Conservation (phyloP, 352 stramenopile species). For the Elongisporangium undulatum region DNA sequence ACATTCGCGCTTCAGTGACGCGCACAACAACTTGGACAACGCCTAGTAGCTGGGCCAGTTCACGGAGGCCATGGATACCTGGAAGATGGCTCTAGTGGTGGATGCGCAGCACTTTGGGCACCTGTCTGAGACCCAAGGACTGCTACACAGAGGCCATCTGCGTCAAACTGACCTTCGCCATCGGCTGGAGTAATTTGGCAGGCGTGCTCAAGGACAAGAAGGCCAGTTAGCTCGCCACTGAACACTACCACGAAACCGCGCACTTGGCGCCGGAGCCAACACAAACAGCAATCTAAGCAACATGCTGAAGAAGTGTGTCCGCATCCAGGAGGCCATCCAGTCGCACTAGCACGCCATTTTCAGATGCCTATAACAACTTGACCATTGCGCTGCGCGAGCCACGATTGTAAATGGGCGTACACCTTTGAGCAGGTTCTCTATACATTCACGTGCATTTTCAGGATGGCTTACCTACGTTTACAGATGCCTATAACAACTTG, state of each 20-base stretch:
- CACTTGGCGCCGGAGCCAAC: constrained; percentile 71
- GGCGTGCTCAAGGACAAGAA: constrained; percentile 89
- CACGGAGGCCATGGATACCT: constrained; percentile 91
- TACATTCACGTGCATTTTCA: too few species aligned
- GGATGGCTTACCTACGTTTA: too few species aligned
- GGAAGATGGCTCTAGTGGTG: constrained; percentile 91
- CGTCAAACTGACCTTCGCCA: constrained; percentile 86
- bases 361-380: constrained; percentile 93
- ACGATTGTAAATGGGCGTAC: too few species aligned
- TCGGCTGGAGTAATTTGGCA: constrained; percentile 91
- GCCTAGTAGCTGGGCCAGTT: constrained; percentile 89
- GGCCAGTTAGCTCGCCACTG: constrained; percentile 78
- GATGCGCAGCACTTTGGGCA: constrained; percentile 89
- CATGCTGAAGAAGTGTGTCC: constrained; percentile 70
- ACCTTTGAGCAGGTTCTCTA: too few species aligned
- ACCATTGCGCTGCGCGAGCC: too few species aligned
- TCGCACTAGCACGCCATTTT: constrained; percentile 88
- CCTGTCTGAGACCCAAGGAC: constrained; percentile 86
- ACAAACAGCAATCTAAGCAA: constrained; percentile 86
- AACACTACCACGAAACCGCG: constrained; percentile 85
- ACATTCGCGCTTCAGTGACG: constrained; percentile 87
- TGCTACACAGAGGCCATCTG: constrained; percentile 91
- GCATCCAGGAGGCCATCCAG: constrained; percentile 68
- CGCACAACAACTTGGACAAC: constrained; percentile 91
- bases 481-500: constrained; percentile 84